Evolutionary conservation across 148 eudicot genomes (phyloP).

Genomic region (Euryodendron excelsum): DNA sequence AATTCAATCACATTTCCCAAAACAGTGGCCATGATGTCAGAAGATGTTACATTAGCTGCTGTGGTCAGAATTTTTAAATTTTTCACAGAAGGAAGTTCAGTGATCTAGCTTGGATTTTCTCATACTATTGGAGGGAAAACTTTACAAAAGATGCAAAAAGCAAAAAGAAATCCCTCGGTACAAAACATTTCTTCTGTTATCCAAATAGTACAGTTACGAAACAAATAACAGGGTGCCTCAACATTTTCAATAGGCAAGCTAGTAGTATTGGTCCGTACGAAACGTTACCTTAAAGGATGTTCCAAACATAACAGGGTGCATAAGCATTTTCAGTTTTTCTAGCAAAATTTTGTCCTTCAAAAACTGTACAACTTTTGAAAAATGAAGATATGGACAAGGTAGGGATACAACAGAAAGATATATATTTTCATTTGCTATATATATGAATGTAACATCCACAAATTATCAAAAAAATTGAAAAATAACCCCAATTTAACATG

Average conservation of each 20-base stretch:
- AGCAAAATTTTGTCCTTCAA: neutral
- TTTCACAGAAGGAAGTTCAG: neutral
- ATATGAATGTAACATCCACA: too few relatives aligned
- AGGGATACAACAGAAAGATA: too few relatives aligned
- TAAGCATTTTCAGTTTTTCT: neutral
- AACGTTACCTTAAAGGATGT: neutral
- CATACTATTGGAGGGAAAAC: neutral
- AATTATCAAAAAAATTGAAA: too few relatives aligned
- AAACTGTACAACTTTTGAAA: neutral
- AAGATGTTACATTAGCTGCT: too few relatives aligned
- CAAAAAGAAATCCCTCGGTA: neutral
- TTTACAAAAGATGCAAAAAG: neutral
- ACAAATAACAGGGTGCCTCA: neutral
- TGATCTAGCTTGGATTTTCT: neutral
- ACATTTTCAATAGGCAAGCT: too few relatives aligned
- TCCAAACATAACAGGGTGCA: neutral
- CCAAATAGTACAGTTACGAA: neutral
- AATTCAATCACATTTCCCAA: too few relatives aligned
- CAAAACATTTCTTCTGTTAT: neutral
- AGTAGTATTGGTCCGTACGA: neutral
- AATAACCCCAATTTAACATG: too few relatives aligned
- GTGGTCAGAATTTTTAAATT: neutral
- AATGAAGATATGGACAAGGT: too few relatives aligned
- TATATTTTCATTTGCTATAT: too few relatives aligned
- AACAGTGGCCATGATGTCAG: too few relatives aligned